Evolutionary conservation across 805 yeast genomes (phyloP).

Genomic region (Metschnikowia similis): DNA sequence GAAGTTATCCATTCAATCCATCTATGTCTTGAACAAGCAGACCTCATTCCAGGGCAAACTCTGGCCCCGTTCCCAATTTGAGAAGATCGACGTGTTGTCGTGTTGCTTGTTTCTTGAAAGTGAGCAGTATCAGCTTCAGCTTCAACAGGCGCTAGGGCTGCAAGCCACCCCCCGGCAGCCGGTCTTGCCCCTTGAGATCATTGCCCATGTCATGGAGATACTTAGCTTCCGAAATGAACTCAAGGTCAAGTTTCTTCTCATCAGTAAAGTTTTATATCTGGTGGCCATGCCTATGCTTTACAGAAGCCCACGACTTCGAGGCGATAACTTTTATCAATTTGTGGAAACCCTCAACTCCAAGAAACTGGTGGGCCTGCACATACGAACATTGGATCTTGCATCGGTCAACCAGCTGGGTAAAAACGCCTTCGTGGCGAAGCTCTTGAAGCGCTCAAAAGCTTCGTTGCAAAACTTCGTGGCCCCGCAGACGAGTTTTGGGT

Average conservation of each 20-base stretch:
- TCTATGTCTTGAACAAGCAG: slow-evolving; percentile 30
- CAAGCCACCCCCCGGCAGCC: slow-evolving; percentile 16
- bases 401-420: slow-evolving; percentile 85
- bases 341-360: slow-evolving; percentile 61
- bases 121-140: slow-evolving; percentile 18
- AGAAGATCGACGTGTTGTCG: slow-evolving; percentile 45
- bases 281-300: slow-evolving; percentile 66
- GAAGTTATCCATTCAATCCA: slow-evolving; percentile 27
- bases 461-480: slow-evolving; percentile 71
- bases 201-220: slow-evolving; percentile 29
- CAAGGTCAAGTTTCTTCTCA: slow-evolving; percentile 50
- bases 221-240: slow-evolving; percentile 26
- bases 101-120: slow-evolving; percentile 28
- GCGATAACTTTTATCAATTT: slow-evolving; percentile 67
- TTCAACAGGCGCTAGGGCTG: slow-evolving; percentile 11
- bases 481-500: slow-evolving; percentile 93
- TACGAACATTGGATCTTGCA: slow-evolving; percentile 67
- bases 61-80: slow-evolving; percentile 51
- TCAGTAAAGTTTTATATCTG: slow-evolving; percentile 58
- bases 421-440: slow-evolving; percentile 81
- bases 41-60: slow-evolving; percentile 20
- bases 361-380: slow-evolving; percentile 52
- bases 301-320: slow-evolving; percentile 53
- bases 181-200: slow-evolving; percentile 34
- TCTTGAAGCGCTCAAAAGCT: slow-evolving; percentile 71